phyloP scores from a whole-genome alignment of 1,139 yeast genomes.

The Magnusiomyces tetraspermus region DNA sequence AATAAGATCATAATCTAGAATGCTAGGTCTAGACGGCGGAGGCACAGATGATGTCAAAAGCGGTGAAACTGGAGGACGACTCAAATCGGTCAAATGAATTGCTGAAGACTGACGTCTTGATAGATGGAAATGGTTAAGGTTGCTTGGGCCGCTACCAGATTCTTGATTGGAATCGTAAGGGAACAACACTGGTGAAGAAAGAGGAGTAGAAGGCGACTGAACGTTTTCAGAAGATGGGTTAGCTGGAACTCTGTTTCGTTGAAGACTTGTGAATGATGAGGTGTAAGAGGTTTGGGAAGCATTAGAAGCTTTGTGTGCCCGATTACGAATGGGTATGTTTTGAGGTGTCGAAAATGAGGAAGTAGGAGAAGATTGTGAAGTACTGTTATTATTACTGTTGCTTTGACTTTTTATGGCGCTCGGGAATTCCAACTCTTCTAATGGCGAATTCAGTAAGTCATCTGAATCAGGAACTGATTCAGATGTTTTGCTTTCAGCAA shows the following conservation, averaged over 20 bases:
- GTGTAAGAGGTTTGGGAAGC: slow-evolving; percentile 5
- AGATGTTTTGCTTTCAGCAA: background rate
- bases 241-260: slow-evolving; percentile 11
- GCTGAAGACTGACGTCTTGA: slow-evolving; percentile 26
- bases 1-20: slow-evolving; percentile 78
- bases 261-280: slow-evolving; percentile 11
- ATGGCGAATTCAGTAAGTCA: slow-evolving; percentile 2
- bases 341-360: slow-evolving; percentile 3
- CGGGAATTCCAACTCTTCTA: slow-evolving; percentile 4
- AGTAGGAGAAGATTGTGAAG: no score
- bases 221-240: slow-evolving; percentile 8
- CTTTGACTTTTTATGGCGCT: background rate
- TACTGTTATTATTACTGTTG: background rate
- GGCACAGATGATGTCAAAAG: slow-evolving; percentile 54
- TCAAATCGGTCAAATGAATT: slow-evolving; percentile 18
- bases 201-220: slow-evolving; percentile 25
- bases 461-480: background rate
- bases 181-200: slow-evolving; percentile 25
- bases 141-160: slow-evolving; percentile 6
- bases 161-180: slow-evolving; percentile 19
- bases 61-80: slow-evolving; percentile 59
- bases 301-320: slow-evolving; percentile 4
- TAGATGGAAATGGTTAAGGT: slow-evolving; percentile 12
- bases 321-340: background rate
- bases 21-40: slow-evolving; percentile 47